phyloP scores from a whole-genome alignment of 306 rosid species.

The Leucaena leucocephala region DNA sequence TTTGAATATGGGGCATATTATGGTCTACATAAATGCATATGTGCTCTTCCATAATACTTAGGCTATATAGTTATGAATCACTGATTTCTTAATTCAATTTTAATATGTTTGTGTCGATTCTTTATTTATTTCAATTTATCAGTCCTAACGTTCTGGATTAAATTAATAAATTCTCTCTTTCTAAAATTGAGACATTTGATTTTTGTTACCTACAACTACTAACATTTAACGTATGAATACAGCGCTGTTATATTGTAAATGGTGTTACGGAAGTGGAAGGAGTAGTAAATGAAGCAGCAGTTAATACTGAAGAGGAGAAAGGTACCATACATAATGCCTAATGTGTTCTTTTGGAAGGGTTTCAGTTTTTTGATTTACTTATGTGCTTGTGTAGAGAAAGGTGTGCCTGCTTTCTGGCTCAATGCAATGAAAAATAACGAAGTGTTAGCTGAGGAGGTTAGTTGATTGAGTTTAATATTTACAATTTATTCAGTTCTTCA shows the following conservation, averaged over 20 bases:
- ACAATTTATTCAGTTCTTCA: background rate
- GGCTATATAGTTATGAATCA: background rate
- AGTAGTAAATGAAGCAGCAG: constrained; percentile 41
- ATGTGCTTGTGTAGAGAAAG: constrained; percentile 60
- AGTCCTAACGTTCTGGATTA: background rate
- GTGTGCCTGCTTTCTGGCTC: constrained; percentile 92
- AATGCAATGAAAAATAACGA: constrained; percentile 89
- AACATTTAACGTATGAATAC: constrained; percentile 30
- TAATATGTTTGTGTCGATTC: background rate
- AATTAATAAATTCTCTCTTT: background rate
- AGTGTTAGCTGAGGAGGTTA: constrained; percentile 87
- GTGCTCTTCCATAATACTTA: background rate
- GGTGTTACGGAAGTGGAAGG: constrained; percentile 78
- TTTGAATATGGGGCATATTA: background rate
- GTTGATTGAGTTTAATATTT: constrained; percentile 21
- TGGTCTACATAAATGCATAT: background rate
- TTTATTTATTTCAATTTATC: background rate
- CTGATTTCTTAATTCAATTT: background rate
- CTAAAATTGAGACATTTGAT: background rate
- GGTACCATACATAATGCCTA: constrained; percentile 41
- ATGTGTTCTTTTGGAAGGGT: background rate
- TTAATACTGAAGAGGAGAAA: constrained; percentile 52
- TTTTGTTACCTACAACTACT: background rate
- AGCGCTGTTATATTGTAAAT: constrained; percentile 80
- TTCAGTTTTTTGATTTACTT: constrained; percentile 8